A percentile compares a stretch with the other conserved stretches of the same genome.
Evolutionary conservation across 768 basidiomycete species (phyloP).

Genomic region (Collybia nuda): DNA sequence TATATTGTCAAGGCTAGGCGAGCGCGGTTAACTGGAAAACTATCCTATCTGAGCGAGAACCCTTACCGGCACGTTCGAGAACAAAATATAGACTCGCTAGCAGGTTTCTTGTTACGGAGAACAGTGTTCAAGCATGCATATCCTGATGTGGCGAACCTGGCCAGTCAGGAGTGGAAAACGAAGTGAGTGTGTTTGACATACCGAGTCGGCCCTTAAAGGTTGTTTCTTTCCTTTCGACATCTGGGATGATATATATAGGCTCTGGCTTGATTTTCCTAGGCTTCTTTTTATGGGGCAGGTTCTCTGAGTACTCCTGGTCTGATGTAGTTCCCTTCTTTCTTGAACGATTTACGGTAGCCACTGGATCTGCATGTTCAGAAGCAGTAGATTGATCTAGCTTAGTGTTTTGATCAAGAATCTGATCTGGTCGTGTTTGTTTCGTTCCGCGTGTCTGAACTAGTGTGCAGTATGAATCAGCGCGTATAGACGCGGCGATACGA

Average conservation of each 20-base stretch:
- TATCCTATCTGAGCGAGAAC: not conserved
- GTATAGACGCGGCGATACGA: conserved; percentile 4
- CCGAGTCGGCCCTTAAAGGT: conserved; percentile 70
- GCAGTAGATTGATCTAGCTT: not conserved
- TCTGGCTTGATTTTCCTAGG: conserved; percentile 33
- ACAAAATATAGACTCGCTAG: conserved; percentile 69
- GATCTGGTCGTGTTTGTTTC: not conserved
- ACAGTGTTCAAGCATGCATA: conserved; percentile 90
- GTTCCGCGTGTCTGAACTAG: not conserved
- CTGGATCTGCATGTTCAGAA: too few relatives aligned
- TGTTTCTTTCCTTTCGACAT: conserved; percentile 64
- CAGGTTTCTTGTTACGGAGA: conserved; percentile 68
- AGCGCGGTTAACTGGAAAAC: conserved; percentile 4
- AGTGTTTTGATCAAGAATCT: not conserved
- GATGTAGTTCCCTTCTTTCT: conserved; percentile 1
- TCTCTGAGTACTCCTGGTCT: conserved; percentile 8
- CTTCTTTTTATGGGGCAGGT: conserved; percentile 18
- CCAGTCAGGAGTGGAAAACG: not conserved
- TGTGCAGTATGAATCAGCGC: not conserved
- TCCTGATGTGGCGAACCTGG: conserved; percentile 29
- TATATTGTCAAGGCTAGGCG: conserved; percentile 68
- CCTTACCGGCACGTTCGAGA: conserved; percentile 62
- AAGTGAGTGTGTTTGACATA: conserved; percentile 15
- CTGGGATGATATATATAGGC: conserved; percentile 67
- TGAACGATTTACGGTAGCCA: not conserved